phyloP scores from a whole-genome alignment of 1,284 basidiomycete species.

The Malassezia equina region DNA sequence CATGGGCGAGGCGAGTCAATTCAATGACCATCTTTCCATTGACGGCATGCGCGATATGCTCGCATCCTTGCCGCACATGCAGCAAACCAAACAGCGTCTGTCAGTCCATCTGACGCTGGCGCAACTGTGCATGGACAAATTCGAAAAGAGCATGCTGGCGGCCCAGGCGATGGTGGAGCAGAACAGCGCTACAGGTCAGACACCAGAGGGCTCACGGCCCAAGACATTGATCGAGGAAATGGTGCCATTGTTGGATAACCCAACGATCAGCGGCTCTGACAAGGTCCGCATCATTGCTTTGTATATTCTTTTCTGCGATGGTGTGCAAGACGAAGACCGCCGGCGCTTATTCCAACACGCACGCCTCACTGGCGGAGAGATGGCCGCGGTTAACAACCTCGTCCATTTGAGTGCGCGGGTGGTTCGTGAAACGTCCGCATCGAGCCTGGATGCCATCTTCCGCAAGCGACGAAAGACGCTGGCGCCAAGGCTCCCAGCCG shows the following conservation, averaged over 20 bases:
- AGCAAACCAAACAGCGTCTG: constrained; percentile 91
- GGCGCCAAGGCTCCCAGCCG: constrained; percentile 43
- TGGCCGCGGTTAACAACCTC: constrained; percentile 85
- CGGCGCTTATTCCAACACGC: constrained; percentile 92
- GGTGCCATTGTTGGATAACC: constrained; percentile 86
- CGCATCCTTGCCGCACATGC: constrained; percentile 84
- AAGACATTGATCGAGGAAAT: constrained; percentile 78
- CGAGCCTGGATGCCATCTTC: constrained; percentile 29
- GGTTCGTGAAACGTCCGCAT: constrained; percentile 54
- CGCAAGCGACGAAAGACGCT: constrained; percentile 65
- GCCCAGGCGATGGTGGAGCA: constrained; percentile 86
- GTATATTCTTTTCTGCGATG: constrained; percentile 89
- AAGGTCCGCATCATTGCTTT: constrained; percentile 94
- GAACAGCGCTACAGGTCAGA: constrained; percentile 47
- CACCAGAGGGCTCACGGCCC: constrained; percentile 41
- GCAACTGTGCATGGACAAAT: constrained; percentile 87
- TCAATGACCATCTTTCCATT: constrained; percentile 63
- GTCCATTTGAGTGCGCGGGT: constrained; percentile 73
- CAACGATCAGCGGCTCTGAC: constrained; percentile 58
- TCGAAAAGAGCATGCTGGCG: constrained; percentile 76
- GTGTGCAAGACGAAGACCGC: constrained; percentile 93
- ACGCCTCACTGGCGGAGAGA: constrained; percentile 73
- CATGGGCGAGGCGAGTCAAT: constrained; percentile 81
- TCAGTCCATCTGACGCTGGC: constrained; percentile 95
- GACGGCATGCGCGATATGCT: constrained; percentile 99